phyloP scores from a whole-genome alignment of 2,329 filamentous ascomycete genomes.

The Apiospora aurea region DNA sequence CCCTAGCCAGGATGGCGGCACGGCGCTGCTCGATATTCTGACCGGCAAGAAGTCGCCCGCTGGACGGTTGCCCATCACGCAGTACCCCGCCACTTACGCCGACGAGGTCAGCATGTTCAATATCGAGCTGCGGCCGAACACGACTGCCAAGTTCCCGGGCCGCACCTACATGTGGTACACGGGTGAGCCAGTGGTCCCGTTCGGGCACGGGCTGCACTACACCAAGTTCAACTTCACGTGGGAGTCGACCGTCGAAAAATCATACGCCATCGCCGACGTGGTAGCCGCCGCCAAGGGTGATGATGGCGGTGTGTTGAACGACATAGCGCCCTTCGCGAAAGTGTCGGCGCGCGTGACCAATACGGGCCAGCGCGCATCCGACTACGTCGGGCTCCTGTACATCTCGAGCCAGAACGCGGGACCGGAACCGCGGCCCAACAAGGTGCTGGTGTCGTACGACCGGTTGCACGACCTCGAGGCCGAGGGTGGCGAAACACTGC shows the following conservation, averaged over 20 bases:
- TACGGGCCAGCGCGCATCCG: slow-evolving; percentile 48
- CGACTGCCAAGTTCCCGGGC: slow-evolving; percentile 44
- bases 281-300: slow-evolving; percentile 42
- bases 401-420: slow-evolving; percentile 45
- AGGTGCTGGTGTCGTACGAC: slow-evolving; percentile 52
- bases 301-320: slow-evolving; percentile 31
- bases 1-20: slow-evolving; percentile 59
- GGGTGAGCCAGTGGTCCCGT: slow-evolving; percentile 50
- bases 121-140: slow-evolving; percentile 54
- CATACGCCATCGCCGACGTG: slow-evolving; percentile 45
- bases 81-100: slow-evolving; percentile 56
- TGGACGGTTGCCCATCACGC: slow-evolving; percentile 54
- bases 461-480: slow-evolving; percentile 43
- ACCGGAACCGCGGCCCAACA: slow-evolving; percentile 53
- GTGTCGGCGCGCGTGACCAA: slow-evolving; percentile 50
- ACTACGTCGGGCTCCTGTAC: slow-evolving; percentile 55
- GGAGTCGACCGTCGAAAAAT: slow-evolving; percentile 24
- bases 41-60: slow-evolving; percentile 53
- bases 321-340: slow-evolving; percentile 47
- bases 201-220: slow-evolving; percentile 57
- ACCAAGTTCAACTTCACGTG: slow-evolving; percentile 49
- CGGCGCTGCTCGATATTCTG: slow-evolving; percentile 56
- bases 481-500: slow-evolving; percentile 31
- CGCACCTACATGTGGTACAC: slow-evolving; percentile 59
- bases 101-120: slow-evolving; percentile 55